These are phyloP conservation scores for Penicillium desertorum DNA, from an alignment of 495 filamentous ascomycete genomes.

Conservation along the genomic window DNA sequence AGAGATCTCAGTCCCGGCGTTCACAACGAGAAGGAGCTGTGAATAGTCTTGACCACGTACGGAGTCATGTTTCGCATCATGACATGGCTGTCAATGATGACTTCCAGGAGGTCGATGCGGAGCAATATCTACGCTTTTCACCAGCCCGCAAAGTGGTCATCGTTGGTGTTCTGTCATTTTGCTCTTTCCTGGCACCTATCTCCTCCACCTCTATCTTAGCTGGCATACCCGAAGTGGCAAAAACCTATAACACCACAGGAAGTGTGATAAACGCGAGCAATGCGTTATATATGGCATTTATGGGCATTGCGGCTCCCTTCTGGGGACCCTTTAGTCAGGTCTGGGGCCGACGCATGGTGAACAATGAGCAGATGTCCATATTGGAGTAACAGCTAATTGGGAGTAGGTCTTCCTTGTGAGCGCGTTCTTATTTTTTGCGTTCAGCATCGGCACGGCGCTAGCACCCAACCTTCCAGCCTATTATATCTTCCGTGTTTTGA, in stretches of 20 bases:
- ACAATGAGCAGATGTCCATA: constrained; percentile 13
- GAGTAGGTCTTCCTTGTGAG: constrained; percentile 55
- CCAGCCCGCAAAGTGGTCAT: constrained; percentile 57
- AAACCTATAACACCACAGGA: constrained; percentile 59
- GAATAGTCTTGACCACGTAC: constrained; percentile 23
- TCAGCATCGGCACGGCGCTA: constrained; percentile 65
- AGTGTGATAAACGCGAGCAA: constrained; percentile 68
- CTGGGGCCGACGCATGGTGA: constrained; percentile 61
- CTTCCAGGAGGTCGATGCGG: constrained; percentile 40
- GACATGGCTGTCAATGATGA: constrained; percentile 33
- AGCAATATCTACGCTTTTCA: constrained; percentile 55
- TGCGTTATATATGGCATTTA: constrained; percentile 66
- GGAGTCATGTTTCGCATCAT: constrained; percentile 36
- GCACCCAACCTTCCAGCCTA: constrained; percentile 65
- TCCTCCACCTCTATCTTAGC: constrained; percentile 69
- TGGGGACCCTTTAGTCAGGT: constrained; percentile 70
- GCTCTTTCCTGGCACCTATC: constrained; percentile 66
- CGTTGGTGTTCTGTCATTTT: constrained; percentile 62
- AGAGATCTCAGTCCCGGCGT: constrained; percentile 17
- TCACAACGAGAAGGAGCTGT: constrained; percentile 4
- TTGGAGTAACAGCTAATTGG: constrained; percentile 11
- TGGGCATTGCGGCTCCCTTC: constrained; percentile 65
- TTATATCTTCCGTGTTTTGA: constrained; percentile 68
- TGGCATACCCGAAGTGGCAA: constrained; percentile 66
- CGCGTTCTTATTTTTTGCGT: constrained; percentile 58